Percentiles rank a stretch among this genome's conserved stretches.
These are phyloP conservation scores for Penicillium lividum DNA, from an alignment of 495 filamentous ascomycete species.

Conservation along the genomic window DNA sequence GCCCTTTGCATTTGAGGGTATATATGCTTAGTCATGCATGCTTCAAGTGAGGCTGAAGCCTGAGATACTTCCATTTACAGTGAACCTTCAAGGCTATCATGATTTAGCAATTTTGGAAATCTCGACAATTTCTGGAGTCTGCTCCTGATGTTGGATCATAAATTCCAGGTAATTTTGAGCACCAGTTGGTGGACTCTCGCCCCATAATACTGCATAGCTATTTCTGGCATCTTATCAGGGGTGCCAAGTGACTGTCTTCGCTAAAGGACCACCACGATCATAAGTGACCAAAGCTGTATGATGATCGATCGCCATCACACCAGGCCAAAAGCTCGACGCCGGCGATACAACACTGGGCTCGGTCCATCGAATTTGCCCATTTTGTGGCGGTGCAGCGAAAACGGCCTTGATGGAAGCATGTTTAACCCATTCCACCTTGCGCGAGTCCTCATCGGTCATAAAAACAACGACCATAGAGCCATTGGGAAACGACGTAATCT, in stretches of 20 bases:
- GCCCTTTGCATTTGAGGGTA: no score
- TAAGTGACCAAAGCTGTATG: constrained; percentile 41
- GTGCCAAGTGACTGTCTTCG: constrained; percentile 37
- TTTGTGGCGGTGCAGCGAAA: constrained; percentile 36
- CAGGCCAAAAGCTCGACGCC: constrained; percentile 45
- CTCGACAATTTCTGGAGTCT: no score
- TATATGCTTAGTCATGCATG: no score
- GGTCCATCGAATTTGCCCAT: constrained; percentile 42
- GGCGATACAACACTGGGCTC: constrained; percentile 28
- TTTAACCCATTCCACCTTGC: constrained; percentile 38
- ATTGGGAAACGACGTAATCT: constrained; percentile 57
- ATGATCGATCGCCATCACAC: constrained; percentile 40
- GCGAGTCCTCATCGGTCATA: constrained; percentile 61
- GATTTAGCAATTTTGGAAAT: no score
- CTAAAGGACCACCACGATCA: constrained; percentile 42
- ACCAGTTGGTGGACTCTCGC: no score
- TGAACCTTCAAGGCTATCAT: no score
- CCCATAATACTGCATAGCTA: no score
- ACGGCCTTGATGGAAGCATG: constrained; percentile 44
- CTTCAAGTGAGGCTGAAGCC: no score
- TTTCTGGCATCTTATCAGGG: neutral
- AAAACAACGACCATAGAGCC: constrained; percentile 59
- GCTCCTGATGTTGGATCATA: no score
- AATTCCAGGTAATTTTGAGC: no score
- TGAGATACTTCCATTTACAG: no score